Base-by-base conservation (phyloP, 179 eudicot genomes). In the Spinacia oleracea region DNA sequence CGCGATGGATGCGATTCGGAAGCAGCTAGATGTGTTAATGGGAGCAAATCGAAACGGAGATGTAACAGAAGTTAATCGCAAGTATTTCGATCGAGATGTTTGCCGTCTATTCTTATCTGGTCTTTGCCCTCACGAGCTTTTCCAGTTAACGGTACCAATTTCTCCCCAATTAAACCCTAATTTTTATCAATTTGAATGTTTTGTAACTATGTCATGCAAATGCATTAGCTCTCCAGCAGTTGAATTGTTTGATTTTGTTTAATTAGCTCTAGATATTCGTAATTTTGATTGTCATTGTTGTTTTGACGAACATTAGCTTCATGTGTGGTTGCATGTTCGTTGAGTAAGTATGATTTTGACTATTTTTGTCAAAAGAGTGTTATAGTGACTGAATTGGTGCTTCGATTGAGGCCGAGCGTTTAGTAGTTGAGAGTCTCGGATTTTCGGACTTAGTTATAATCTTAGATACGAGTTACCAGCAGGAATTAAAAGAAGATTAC, bases 41-140 rank as follows among this genome's bases (percentile, higher is more conserved):
- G 99, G 99, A 25, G 98, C 97, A 0, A 96, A 96, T 78, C 89
- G 99, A 16, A 94, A 96, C 82, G 99, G 99, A 58, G 99, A 96
- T 69, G 94, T 91, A 0, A 85, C 51, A 21, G 98, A 93, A 77
- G 91, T 96, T 14, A 91, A 91, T 76, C 89, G 98, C 6, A 92
- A 96, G 90, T 93, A 93, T 87, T 89, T 84, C 89, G 99, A 96
- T 81, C 99, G 99, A 3, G 99, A 96, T 68, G 97, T 96, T 71
- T 96, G 98, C 60, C 99, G 97, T 69, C 88, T 93, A 78, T 93
- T 83, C 87, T 86, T 93, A 77, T 91, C 91, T 59, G 99, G 98
- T 50, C 97, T 96, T 34, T 96, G 99, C 78, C 99, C 99, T 76
- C 99, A 96, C 82, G 99, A 96, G 58, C 98, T 96, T 69, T 96